A percentile compares a stretch with the other conserved stretches of the same genome.
Evolutionary conservation across 164 flowering plant species (phyloP).

Genomic region (Saururus chinensis): DNA sequence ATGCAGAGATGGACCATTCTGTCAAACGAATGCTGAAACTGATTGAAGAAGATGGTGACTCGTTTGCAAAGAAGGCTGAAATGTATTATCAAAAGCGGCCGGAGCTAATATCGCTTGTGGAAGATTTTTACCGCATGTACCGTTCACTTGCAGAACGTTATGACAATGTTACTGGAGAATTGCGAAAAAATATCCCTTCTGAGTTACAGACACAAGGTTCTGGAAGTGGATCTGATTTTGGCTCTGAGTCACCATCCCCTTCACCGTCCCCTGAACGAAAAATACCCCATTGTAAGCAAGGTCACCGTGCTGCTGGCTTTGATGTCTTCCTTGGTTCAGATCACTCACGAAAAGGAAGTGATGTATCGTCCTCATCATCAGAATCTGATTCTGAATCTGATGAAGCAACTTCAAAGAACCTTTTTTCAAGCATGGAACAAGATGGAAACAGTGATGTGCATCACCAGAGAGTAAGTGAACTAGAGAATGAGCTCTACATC

Average conservation of each 20-base stretch:
- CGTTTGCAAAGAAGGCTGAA: constrained; percentile 85
- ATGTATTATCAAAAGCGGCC: constrained; percentile 88
- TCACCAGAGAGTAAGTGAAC: constrained; percentile 30
- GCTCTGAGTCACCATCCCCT: constrained; percentile 36
- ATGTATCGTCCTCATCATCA: constrained; percentile 37
- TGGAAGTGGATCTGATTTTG: constrained; percentile 34
- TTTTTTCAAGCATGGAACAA: constrained; percentile 17
- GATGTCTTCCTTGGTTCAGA: constrained; percentile 68
- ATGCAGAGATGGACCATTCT: constrained; percentile 72
- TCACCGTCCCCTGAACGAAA: constrained; percentile 29
- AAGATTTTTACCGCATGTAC: constrained; percentile 80
- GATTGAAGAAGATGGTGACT: constrained; percentile 89
- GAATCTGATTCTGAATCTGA: constrained; percentile 56
- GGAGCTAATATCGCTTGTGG: constrained; percentile 59
- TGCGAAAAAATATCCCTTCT: constrained; percentile 46
- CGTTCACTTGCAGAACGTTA: constrained; percentile 86
- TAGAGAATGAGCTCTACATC: constrained; percentile 53
- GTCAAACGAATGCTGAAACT: constrained; percentile 77
- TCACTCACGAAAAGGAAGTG: constrained; percentile 33
- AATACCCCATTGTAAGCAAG: constrained; percentile 24
- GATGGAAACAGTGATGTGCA: constrained; percentile 27
- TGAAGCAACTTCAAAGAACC: constrained; percentile 41
- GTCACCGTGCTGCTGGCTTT: constrained; percentile 71
- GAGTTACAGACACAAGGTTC: constrained; percentile 67
- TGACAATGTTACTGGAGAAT: constrained; percentile 73